Evolutionary conservation across 805 yeast genomes (phyloP).

Genomic region (Candida sithepensis): DNA sequence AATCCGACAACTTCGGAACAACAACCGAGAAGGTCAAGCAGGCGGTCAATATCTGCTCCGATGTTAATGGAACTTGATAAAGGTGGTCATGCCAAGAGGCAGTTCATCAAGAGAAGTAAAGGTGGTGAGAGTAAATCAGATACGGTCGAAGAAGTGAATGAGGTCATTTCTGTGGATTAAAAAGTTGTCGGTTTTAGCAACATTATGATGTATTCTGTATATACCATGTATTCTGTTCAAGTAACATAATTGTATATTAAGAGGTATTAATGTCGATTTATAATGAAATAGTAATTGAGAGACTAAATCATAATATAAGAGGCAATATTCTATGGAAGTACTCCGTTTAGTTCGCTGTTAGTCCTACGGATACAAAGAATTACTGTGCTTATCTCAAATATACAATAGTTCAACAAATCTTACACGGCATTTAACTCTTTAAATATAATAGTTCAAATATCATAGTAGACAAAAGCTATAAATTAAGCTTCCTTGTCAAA

Average conservation of each 20-base stretch:
- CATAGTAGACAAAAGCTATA: neutral
- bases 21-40: conserved; percentile 1
- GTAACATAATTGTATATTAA: neutral
- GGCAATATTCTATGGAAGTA: no score
- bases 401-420: no score
- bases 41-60: neutral
- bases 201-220: neutral
- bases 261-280: neutral
- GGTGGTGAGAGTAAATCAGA: neutral
- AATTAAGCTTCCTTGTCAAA: conserved; percentile 15
- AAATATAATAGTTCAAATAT: no score
- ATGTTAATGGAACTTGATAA: conserved; percentile 13
- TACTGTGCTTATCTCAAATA: no score
- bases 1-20: neutral
- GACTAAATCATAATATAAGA: no score
- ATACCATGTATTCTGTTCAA: neutral
- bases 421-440: no score
- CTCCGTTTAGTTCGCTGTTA: no score
- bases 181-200: no score
- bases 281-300: no score
- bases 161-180: neutral
- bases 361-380: no score
- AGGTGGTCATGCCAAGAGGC: conserved; percentile 7
- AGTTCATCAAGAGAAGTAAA: conserved; percentile 6
- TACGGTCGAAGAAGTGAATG: neutral